Percentiles rank a stretch among this genome's conserved stretches.
phyloP scores from a whole-genome alignment of 805 yeast species.

The Kodamaea kakaduensis region DNA sequence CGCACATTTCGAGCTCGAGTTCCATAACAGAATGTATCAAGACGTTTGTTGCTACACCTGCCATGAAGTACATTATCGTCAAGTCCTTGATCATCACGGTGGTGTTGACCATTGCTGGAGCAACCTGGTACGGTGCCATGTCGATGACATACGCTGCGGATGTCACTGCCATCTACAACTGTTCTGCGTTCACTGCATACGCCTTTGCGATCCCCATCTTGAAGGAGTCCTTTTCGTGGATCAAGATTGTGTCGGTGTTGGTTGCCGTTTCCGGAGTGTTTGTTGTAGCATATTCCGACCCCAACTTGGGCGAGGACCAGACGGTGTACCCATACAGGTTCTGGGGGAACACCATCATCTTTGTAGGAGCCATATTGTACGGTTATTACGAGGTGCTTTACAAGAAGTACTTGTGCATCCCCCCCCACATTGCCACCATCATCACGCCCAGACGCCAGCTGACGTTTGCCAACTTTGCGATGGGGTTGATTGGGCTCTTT shows the following conservation, averaged over 20 bases:
- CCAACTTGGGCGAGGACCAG: conserved; percentile 12
- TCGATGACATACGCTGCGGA: conserved; percentile 76
- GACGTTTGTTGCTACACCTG: conserved; percentile 40
- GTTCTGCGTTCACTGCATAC: conserved; percentile 85
- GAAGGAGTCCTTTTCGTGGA: conserved; percentile 58
- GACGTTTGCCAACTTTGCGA: conserved; percentile 74
- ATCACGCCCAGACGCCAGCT: conserved; percentile 62
- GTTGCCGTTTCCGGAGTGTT: conserved; percentile 74
- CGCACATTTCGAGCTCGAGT: conserved; percentile 31
- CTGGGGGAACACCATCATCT: conserved; percentile 67
- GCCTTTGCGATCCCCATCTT: conserved; percentile 76
- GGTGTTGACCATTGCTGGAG: conserved; percentile 70
- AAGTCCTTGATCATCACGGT: conserved; percentile 45
- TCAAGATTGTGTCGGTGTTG: conserved; percentile 63
- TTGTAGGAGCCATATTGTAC: conserved; percentile 69
- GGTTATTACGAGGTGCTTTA: conserved; percentile 83
- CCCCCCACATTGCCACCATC: conserved; percentile 43
- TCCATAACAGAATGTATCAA: conserved; percentile 30
- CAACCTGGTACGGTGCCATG: conserved; percentile 85
- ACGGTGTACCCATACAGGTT: conserved; percentile 53
- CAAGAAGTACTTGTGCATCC: conserved; percentile 73
- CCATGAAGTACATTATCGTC: conserved; percentile 45
- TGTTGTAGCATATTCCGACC: conserved; percentile 65
- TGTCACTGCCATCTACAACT: conserved; percentile 86
- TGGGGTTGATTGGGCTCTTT: conserved; percentile 60